Conservation (phyloP, 192 early-diverging fungal species). For the Rhizophagus prolifer region DNA sequence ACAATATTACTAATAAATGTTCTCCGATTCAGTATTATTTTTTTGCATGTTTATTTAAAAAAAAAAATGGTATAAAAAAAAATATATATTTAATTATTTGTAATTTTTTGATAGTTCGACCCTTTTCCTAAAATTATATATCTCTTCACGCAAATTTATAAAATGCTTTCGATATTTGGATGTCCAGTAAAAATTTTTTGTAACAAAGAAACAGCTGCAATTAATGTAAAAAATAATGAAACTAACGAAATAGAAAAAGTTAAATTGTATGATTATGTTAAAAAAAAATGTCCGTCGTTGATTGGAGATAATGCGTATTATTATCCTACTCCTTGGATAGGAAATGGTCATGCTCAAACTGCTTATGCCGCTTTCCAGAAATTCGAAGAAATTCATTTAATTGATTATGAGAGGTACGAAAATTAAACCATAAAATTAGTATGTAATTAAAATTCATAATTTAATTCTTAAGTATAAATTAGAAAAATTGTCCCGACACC, state of each 20-base stretch:
- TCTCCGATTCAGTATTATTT: no score
- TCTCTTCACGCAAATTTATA: not conserved
- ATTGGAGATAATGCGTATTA: slow-evolving; percentile 54
- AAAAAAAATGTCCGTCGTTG: slow-evolving; percentile 54
- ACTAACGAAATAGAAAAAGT: slow-evolving; percentile 5
- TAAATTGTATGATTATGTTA: slow-evolving; percentile 36
- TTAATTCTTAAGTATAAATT: slow-evolving; percentile 10
- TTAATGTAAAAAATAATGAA: slow-evolving; percentile 12
- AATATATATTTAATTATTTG: no score
- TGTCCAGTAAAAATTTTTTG: slow-evolving; percentile 5
- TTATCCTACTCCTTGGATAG: slow-evolving; percentile 70
- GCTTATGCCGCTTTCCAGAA: slow-evolving; percentile 56
- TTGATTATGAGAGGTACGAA: slow-evolving; percentile 68
- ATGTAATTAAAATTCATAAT: not conserved
- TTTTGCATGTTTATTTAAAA: no score
- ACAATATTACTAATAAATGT: no score
- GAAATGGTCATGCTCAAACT: slow-evolving; percentile 81
- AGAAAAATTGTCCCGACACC: slow-evolving; percentile 62
- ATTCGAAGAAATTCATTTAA: slow-evolving; percentile 35
- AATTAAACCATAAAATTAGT: slow-evolving; percentile 15
- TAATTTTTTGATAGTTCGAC: no score
- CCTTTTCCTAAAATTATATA: no score
- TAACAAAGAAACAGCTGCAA: not conserved
- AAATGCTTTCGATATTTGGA: slow-evolving; percentile 11
- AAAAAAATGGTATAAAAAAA: no score